Evolutionary conservation across 805 yeast genomes (phyloP).

Genomic region (Blastobotrys americana): DNA sequence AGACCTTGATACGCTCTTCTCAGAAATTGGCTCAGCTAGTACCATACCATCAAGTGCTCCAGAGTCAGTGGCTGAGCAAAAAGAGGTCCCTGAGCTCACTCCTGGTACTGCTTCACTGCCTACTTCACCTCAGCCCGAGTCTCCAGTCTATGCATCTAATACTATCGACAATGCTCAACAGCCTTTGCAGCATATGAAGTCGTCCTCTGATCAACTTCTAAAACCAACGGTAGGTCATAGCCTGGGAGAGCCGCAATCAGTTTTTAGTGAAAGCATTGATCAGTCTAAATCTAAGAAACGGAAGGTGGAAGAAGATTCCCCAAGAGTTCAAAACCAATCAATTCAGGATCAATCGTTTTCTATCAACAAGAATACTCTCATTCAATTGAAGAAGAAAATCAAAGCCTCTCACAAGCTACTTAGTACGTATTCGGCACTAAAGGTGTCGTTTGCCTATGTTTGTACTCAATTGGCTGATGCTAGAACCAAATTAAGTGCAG

Average conservation of each 20-base stretch:
- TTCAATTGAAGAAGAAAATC: conserved; percentile 20
- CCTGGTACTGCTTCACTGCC: not conserved
- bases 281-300: not conserved
- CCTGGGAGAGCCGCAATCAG: not conserved
- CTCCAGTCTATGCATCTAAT: no score
- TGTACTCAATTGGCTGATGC: conserved; percentile 15
- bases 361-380: not conserved
- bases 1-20: not conserved
- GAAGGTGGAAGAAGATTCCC: not conserved
- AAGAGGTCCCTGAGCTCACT: not conserved
- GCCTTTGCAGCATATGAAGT: not conserved
- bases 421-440: conserved; percentile 24
- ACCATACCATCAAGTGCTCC: not conserved
- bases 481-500: conserved; percentile 6
- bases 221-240: no score
- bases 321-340: no score
- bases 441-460: conserved; percentile 23
- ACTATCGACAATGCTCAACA: no score
- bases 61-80: not conserved
- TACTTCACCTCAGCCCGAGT: not conserved
- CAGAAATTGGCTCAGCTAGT: not conserved
- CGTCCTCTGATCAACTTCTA: not conserved
- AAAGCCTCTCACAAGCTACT: conserved; percentile 21
- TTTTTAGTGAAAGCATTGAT: not conserved
- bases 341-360: not conserved